A percentile compares a stretch with the other conserved stretches of the same genome.
phyloP scores from a whole-genome alignment of 129 eudicot species.

The Arctium lappa region DNA sequence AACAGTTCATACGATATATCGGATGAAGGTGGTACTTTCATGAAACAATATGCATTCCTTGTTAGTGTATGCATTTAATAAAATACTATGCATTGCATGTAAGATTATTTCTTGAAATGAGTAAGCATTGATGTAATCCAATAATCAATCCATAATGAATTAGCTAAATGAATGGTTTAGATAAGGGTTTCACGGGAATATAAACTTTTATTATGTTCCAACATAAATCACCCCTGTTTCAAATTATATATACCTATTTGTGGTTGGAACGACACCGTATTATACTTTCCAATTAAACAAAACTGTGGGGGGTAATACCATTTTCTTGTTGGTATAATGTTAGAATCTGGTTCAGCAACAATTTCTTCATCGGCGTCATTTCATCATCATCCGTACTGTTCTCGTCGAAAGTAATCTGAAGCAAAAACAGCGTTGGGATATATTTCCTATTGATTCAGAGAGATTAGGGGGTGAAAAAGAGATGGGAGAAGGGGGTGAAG shows the following conservation, averaged over 20 bases:
- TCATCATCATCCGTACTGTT: background rate
- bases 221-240: background rate
- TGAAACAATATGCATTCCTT: no score
- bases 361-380: background rate
- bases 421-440: background rate
- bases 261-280: background rate
- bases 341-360: constrained; percentile 1
- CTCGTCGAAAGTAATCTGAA: constrained; percentile 3
- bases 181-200: no score
- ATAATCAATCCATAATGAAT: no score
- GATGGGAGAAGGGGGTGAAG: constrained; percentile 28
- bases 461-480: background rate
- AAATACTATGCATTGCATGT: no score
- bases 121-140: no score
- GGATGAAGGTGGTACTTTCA: no score
- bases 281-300: background rate
- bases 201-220: no score
- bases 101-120: no score
- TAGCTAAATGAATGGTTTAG: no score
- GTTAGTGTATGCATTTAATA: no score
- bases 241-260: background rate
- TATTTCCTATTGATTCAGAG: background rate
- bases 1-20: no score
- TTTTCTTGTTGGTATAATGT: constrained; percentile 4
- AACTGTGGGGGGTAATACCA: constrained; percentile 10